Percentiles rank a stretch among this genome's conserved stretches.
These are phyloP conservation scores for Hirsutella rhossiliensis DNA, from an alignment of 2,329 filamentous ascomycete species.

Conservation along the genomic window DNA sequence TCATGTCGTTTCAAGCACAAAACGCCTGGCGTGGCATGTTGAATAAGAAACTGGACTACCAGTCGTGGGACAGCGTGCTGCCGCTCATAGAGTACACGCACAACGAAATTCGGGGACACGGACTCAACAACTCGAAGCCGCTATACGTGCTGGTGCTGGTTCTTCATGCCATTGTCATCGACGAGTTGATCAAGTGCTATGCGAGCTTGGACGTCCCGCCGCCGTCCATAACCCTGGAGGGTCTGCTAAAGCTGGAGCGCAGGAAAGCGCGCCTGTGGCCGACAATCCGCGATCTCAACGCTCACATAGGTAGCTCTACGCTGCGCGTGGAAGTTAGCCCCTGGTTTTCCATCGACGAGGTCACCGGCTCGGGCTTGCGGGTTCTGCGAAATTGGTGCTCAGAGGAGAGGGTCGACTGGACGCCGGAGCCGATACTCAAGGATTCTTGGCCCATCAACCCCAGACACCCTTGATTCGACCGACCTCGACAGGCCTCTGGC, in stretches of 20 bases:
- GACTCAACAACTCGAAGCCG: conserved; percentile 22
- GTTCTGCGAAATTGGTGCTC: conserved; percentile 31
- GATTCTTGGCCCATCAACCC: conserved; percentile 10
- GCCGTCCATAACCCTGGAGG: conserved; percentile 7
- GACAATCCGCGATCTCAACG: conserved; percentile 17
- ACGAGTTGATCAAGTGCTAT: conserved; percentile 30
- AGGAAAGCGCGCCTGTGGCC: conserved; percentile 15
- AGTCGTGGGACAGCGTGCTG: conserved; percentile 30
- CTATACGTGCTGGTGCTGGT: conserved; percentile 29
- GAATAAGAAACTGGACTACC: conserved; percentile 27
- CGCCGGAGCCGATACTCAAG: conserved; percentile 20
- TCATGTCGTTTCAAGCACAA: conserved; percentile 38
- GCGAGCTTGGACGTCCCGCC: conserved; percentile 9
- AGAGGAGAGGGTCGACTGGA: conserved; percentile 33
- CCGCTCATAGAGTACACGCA: conserved; percentile 30
- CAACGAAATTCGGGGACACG: conserved; percentile 22
- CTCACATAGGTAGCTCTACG: conserved; percentile 15
- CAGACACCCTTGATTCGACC: background rate
- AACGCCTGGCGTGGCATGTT: conserved; percentile 32
- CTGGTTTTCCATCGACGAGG: conserved; percentile 33
- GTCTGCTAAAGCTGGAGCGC: conserved; percentile 14
- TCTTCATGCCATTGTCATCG: conserved; percentile 30
- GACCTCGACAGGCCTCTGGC: background rate
- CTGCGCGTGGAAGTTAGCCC: conserved; percentile 21
- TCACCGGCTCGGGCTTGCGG: conserved; percentile 23